phyloP scores from a whole-genome alignment of 1,139 yeast species.

The Candida sp. region DNA sequence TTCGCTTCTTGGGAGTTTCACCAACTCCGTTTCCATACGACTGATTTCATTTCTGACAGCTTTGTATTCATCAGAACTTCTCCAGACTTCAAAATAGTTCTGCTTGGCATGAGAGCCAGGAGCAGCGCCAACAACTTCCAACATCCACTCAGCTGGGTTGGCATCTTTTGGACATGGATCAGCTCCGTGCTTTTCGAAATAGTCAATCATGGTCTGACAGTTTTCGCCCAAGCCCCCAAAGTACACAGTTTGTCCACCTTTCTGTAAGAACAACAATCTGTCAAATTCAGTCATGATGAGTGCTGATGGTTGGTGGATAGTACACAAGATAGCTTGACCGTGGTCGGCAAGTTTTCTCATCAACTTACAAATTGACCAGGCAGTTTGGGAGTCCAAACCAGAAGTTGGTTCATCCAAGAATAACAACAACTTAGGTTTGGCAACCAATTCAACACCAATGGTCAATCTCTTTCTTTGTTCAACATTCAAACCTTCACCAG shows the following conservation, averaged over 20 bases:
- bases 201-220: constrained; percentile 50
- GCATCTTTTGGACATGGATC: constrained; percentile 43
- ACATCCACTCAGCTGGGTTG: constrained; percentile 63
- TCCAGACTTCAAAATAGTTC: constrained; percentile 39
- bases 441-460: constrained; percentile 44
- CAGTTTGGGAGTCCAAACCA: constrained; percentile 46
- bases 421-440: constrained; percentile 37
- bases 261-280: constrained; percentile 38
- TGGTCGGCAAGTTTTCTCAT: constrained; percentile 43
- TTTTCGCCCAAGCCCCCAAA: constrained; percentile 66
- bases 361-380: constrained; percentile 46
- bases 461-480: constrained; percentile 43
- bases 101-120: constrained; percentile 39
- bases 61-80: constrained; percentile 28
- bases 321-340: constrained; percentile 46
- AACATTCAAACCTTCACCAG: constrained; percentile 46
- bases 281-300: constrained; percentile 36
- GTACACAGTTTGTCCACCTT: constrained; percentile 63
- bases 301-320: constrained; percentile 47
- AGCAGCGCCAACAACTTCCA: constrained; percentile 54
- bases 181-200: constrained; percentile 60
- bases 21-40: constrained; percentile 33
- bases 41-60: constrained; percentile 28
- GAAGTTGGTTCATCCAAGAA: constrained; percentile 44
- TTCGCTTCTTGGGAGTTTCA: constrained; percentile 26